A percentile compares a stretch with the other conserved stretches of the same genome.
phyloP scores from a whole-genome alignment of 805 yeast species.

The Ogataea thermomethanolica region DNA sequence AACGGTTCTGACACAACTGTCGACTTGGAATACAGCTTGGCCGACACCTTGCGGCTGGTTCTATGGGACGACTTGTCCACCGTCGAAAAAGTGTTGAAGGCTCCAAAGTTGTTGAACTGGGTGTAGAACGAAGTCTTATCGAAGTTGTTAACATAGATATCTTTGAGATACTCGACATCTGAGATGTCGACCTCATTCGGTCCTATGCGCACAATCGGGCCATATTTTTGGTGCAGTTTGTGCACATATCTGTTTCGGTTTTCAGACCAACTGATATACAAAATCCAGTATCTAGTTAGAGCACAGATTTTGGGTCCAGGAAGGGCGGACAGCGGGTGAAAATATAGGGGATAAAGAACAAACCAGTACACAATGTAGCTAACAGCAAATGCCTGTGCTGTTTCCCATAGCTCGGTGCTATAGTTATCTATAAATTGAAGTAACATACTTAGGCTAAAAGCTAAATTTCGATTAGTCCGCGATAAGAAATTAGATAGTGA shows the following conservation, averaged over 20 bases:
- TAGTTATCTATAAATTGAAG: constrained; percentile 5
- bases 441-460: constrained; percentile 9
- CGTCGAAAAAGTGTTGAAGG: constrained; percentile 56
- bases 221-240: constrained; percentile 50
- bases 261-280: constrained; percentile 43
- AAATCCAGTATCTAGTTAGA: constrained; percentile 39
- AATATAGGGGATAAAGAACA: constrained; percentile 42
- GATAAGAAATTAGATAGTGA: background rate
- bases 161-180: constrained; percentile 47
- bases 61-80: constrained; percentile 48
- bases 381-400: constrained; percentile 3
- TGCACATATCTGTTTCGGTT: constrained; percentile 49
- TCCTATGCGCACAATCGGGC: constrained; percentile 57
- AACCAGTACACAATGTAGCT: constrained; percentile 10
- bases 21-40: constrained; percentile 44
- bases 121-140: constrained; percentile 57
- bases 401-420: constrained; percentile 7
- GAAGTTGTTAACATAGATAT: constrained; percentile 54
- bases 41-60: constrained; percentile 37
- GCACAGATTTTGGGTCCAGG: constrained; percentile 61
- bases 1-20: constrained; percentile 33
- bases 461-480: constrained; percentile 1
- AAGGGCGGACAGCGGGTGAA: constrained; percentile 46
- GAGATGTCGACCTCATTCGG: constrained; percentile 62
- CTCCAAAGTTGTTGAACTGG: constrained; percentile 57